Percentiles rank a stretch among this genome's conserved stretches.
Evolutionary conservation across 768 basidiomycete species (phyloP).

Genomic region (Dacryopinax spathularia): DNA sequence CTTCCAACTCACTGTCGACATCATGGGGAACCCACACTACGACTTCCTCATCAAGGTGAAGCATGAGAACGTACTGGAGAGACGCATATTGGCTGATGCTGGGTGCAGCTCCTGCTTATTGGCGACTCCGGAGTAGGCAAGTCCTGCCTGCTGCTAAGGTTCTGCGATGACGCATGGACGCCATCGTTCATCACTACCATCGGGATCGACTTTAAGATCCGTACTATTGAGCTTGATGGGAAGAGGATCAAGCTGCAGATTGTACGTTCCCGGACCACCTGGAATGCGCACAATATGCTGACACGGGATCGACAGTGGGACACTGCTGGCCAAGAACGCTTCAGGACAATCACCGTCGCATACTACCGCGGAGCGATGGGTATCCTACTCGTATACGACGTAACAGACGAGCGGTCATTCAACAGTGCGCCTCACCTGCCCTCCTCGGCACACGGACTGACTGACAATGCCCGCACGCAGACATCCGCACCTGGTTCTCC

Average conservation of each 20-base stretch:
- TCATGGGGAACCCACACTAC: constrained; percentile 58
- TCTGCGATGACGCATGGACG: constrained; percentile 99
- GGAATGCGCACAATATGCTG: not conserved
- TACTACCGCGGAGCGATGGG: constrained; percentile 99
- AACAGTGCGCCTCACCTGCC: constrained; percentile 56
- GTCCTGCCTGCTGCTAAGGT: constrained; percentile 86
- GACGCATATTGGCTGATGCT: constrained; percentile 9
- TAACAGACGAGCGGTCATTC: constrained; percentile 88
- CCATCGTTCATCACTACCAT: constrained; percentile 99
- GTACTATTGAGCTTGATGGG: constrained; percentile 94
- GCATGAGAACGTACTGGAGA: not conserved
- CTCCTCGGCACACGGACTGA: not conserved
- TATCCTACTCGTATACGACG: constrained; percentile 95
- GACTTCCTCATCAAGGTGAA: constrained; percentile 89
- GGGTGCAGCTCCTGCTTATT: constrained; percentile 69
- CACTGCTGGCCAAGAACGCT: constrained; percentile 96
- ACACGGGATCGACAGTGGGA: constrained; percentile 63
- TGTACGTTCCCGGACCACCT: constrained; percentile 35
- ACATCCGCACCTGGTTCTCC: constrained; percentile 95
- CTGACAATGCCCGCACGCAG: constrained; percentile 28
- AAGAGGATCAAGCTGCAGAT: constrained; percentile 99
- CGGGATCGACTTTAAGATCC: constrained; percentile 98
- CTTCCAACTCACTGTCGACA: not conserved
- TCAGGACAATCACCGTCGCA: constrained; percentile 94
- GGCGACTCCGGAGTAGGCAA: constrained; percentile 97